Evolutionary conservation across 768 basidiomycete genomes (phyloP).

Genomic region (Rhodosporidiobolus odoratus): DNA sequence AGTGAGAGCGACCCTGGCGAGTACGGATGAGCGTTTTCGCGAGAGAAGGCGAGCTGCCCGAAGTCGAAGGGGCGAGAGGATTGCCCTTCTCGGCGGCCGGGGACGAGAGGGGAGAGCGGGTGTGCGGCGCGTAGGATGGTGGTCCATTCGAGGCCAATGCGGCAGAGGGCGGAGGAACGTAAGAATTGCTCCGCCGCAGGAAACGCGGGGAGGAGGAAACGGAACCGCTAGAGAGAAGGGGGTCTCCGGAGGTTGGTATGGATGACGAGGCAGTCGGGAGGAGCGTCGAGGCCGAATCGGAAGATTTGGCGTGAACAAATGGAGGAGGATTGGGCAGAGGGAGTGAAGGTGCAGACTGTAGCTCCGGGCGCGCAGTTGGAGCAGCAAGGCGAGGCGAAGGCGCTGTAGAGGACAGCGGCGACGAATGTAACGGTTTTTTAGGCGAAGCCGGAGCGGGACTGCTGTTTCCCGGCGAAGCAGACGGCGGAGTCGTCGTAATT

Average conservation of each 20-base stretch:
- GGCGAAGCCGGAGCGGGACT: not conserved
- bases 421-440: constrained; percentile 4
- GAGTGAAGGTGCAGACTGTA: not conserved
- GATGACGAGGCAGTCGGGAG: not conserved
- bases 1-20: constrained; percentile 9
- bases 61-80: not conserved
- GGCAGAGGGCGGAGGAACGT: constrained; percentile 11
- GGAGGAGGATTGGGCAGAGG: constrained; percentile 1
- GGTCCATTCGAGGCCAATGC: not conserved
- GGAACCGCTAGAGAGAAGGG: not conserved
- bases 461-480: not conserved
- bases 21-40: constrained; percentile 12
- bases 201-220: constrained; percentile 6
- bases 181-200: constrained; percentile 18
- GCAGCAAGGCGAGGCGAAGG: not conserved
- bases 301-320: constrained; percentile 1
- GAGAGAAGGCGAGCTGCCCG: not conserved
- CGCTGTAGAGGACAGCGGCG: not conserved
- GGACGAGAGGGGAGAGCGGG: constrained; percentile 7
- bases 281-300: constrained; percentile 18
- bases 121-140: not conserved
- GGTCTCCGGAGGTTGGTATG: not conserved
- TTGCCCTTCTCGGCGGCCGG: not conserved
- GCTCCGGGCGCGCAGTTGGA: not conserved
- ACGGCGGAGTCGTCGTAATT: constrained; percentile 8